These are phyloP conservation scores for Aspergillus transmontanensis DNA, from an alignment of 2,329 filamentous ascomycete genomes.

Conservation along the genomic window DNA sequence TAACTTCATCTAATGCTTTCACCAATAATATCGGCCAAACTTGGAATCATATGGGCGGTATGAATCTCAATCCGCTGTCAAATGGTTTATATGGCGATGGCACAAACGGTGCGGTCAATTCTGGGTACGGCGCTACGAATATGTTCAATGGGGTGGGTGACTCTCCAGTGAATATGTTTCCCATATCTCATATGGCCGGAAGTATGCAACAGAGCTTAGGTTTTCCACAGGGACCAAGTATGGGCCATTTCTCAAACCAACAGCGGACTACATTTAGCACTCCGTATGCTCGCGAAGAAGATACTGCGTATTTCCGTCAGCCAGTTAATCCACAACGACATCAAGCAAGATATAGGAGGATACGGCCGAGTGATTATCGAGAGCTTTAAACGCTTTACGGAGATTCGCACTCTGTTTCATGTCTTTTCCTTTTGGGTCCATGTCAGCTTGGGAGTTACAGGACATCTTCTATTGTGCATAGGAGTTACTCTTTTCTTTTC, in stretches of 20 bases:
- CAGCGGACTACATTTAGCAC: constrained; percentile 57
- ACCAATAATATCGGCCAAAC: constrained; percentile 35
- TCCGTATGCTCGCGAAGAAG: constrained; percentile 66
- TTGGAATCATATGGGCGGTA: constrained; percentile 50
- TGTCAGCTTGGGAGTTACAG: background rate
- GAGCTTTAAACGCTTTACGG: constrained; percentile 60
- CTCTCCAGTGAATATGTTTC: constrained; percentile 40
- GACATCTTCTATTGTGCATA: background rate
- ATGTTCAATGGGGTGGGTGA: constrained; percentile 39
- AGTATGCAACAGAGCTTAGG: constrained; percentile 33
- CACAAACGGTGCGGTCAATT: constrained; percentile 33
- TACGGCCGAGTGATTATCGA: constrained; percentile 86
- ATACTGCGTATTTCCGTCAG: constrained; percentile 92
- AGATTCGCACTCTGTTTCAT: background rate
- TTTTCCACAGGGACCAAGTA: constrained; percentile 35
- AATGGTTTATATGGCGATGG: constrained; percentile 40
- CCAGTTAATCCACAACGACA: constrained; percentile 93
- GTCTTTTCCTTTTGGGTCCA: background rate
- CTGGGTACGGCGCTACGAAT: constrained; percentile 34
- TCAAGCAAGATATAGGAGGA: constrained; percentile 75
- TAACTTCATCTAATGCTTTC: constrained; percentile 34
- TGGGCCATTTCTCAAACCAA: constrained; percentile 58
- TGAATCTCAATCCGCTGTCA: constrained; percentile 40
- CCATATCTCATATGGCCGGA: constrained; percentile 34
- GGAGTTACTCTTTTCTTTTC: background rate